Base-by-base conservation (phyloP, 129 eudicot species). In the Cynara cardunculus region DNA sequence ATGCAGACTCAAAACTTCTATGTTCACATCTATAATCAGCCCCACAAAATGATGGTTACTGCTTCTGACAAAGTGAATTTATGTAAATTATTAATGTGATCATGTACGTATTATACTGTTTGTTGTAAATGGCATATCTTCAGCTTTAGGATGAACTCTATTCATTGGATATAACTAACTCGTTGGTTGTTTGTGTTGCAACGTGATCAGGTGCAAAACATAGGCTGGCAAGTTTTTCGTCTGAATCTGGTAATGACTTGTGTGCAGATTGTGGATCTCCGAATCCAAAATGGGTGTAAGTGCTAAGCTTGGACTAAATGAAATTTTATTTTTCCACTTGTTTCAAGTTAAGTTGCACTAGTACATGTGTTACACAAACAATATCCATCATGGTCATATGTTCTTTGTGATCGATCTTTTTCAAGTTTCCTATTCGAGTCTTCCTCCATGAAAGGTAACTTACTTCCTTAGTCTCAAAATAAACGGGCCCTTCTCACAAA, bases 261-360 rank as follows among this genome's bases (percentile, higher is more conserved):
- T 94, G 99, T 82, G 97, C 99, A 78, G 99, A 94, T 87, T 94
- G 99, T 79, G 97, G 97, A 71, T 74, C 94, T 34, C 93, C 90
- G 24, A 89, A 89, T 87, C 99, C 99, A 22, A 92, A 94, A 86
- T 94, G 99, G 99, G 93, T 90, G 99, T 94, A 92, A 90, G 96
- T 89, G 56, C 14, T 14, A 61, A 61, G 46, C 27, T 28, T 64
- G 28, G 69, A 64, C 69, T 64, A 5, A 22, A 4, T 21, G 69
- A 22, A 62, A 8, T 61, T 53, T 61, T 21, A 61, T 61, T 19
- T 64, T 16, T 56, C n/a, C 65, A 56, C 65, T 56, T 56, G 65
- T 56, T 46, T 46, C 19, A 46, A 13, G 19, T 13, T 46, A 46
- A 46, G 18, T 14, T 13, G 5, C 13, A 46, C 59, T 46, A 46